Evolutionary conservation across 805 yeast species (phyloP).

Genomic region (Monosporozyma aerobia): DNA sequence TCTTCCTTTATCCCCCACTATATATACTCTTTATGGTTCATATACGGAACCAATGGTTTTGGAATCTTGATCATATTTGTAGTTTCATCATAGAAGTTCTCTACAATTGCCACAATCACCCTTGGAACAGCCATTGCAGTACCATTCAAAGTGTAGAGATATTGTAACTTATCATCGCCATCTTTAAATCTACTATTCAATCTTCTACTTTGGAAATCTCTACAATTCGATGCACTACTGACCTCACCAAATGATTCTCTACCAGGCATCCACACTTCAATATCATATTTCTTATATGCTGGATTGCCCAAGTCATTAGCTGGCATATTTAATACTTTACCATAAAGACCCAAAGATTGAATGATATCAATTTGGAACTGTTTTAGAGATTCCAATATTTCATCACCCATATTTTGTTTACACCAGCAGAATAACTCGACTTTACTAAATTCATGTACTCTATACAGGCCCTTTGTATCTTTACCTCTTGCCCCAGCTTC

Average conservation of each 20-base stretch:
- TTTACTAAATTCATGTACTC: conserved; percentile 95
- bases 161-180: conserved; percentile 31
- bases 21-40: conserved; percentile 50
- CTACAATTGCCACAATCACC: conserved; percentile 80
- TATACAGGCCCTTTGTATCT: conserved; percentile 82
- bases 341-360: conserved; percentile 59
- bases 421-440: conserved; percentile 85
- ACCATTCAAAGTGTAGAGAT: conserved; percentile 82
- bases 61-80: conserved; percentile 55
- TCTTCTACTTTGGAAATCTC: conserved; percentile 83
- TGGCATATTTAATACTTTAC: conserved; percentile 83
- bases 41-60: conserved; percentile 52
- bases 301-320: conserved; percentile 88
- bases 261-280: conserved; percentile 98
- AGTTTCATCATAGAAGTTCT: conserved; percentile 62
- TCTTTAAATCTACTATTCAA: conserved; percentile 53
- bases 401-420: conserved; percentile 34
- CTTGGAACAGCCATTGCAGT: conserved; percentile 95
- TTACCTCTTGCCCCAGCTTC: conserved; percentile 96
- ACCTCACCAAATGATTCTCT: conserved; percentile 89
- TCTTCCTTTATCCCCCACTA: conserved; percentile 1
- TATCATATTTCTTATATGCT: conserved; percentile 82
- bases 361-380: conserved; percentile 59
- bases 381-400: conserved; percentile 51
- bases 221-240: conserved; percentile 84